A percentile compares a stretch with the other conserved stretches of the same genome.
Conservation (phyloP, 768 basidiomycete species). For the Naganishia onofrii region DNA sequence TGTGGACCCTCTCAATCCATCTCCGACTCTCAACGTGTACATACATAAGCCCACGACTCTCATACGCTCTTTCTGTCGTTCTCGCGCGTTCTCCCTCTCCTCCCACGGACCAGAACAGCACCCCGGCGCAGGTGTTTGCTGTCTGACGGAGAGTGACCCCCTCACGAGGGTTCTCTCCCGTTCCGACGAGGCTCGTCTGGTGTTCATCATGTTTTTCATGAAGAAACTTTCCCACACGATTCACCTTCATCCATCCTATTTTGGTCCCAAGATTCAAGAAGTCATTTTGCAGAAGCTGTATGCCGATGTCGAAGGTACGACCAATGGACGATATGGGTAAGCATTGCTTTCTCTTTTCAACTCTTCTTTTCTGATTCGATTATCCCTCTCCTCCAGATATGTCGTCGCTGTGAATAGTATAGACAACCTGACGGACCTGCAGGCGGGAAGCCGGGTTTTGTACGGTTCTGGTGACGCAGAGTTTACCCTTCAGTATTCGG, state of each 20-base stretch:
- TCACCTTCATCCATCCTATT: constrained; percentile 94
- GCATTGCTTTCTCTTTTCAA: constrained; percentile 59
- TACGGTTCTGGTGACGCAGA: constrained; percentile 92
- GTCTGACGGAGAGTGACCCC: constrained; percentile 24
- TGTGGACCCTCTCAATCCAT: not conserved
- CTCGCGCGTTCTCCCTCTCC: not conserved
- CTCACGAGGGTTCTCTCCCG: constrained; percentile 26
- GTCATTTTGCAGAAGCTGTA: constrained; percentile 91
- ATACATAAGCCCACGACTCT: constrained; percentile 5
- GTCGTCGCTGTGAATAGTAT: constrained; percentile 57
- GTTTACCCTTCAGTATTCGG: constrained; percentile 88
- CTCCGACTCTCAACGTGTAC: not conserved
- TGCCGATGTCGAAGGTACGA: constrained; percentile 94
- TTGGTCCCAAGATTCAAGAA: constrained; percentile 90
- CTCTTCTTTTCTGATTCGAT: constrained; percentile 62
- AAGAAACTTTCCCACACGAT: constrained; percentile 98
- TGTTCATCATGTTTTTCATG: constrained; percentile 47
- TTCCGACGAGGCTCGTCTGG: constrained; percentile 7
- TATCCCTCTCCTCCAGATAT: constrained; percentile 39
- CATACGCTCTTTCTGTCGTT: not conserved
- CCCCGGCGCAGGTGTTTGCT: constrained; percentile 1
- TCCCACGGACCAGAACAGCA: constrained; percentile 16
- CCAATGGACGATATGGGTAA: constrained; percentile 83
- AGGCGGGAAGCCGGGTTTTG: constrained; percentile 65
- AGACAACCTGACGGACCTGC: constrained; percentile 77